Conservation (phyloP, 257 asterid genomes). For the Lycium ferocissimum region DNA sequence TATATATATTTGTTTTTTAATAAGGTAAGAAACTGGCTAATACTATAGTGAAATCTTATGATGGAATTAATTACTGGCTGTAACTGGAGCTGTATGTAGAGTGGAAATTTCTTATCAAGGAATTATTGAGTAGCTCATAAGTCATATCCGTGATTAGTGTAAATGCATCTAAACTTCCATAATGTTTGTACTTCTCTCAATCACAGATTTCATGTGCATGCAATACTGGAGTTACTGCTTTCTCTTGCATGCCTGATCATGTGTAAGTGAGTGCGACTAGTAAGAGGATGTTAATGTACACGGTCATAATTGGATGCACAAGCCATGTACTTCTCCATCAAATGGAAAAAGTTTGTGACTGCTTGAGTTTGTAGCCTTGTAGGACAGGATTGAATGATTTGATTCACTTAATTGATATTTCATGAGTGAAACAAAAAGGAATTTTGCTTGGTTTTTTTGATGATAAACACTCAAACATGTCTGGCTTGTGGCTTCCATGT, state of each 20-base stretch:
- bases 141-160: neutral
- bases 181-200: neutral
- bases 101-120: slow-evolving; percentile 1
- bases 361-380: slow-evolving; percentile 19
- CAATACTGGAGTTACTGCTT: neutral
- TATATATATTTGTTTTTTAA: too few relatives aligned
- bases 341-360: neutral
- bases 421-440: neutral
- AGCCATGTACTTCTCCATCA: slow-evolving; percentile 9
- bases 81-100: neutral
- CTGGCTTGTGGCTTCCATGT: slow-evolving; percentile 27
- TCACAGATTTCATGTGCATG: slow-evolving; percentile 13
- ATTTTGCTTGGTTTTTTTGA: slow-evolving; percentile 23
- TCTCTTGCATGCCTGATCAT: slow-evolving; percentile 23
- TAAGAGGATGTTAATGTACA: neutral
- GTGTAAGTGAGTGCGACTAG: neutral
- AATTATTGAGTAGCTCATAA: slow-evolving; percentile 25
- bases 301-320: neutral
- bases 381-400: slow-evolving; percentile 6
- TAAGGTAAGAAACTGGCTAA: too few relatives aligned
- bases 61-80: neutral
- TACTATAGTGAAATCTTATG: neutral
- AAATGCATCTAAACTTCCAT: slow-evolving; percentile 15
- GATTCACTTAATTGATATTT: slow-evolving; percentile 13
- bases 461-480: slow-evolving; percentile 19